Evolutionary conservation across 345 rosid genomes (phyloP), one percentile per base, ranked within the genome.

Genomic region (Carallia brachiata): DNA sequence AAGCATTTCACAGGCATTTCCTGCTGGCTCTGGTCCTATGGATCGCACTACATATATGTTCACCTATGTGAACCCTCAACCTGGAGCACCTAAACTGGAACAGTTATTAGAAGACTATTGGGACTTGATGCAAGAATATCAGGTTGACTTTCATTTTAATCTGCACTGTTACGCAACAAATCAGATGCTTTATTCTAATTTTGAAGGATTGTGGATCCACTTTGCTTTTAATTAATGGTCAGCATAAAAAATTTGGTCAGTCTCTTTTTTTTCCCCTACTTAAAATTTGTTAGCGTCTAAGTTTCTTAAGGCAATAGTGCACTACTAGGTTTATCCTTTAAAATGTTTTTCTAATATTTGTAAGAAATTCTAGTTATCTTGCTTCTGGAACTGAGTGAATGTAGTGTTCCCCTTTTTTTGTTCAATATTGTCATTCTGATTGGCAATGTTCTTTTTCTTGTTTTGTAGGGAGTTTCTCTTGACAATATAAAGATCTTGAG

Each of bases 41-140:
- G 97, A 94, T 81, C 96, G 97, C 34, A 94, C 98, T n/a, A 87
- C 95, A 18, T 94, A 94, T 75, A 94, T 94, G 98, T 91, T 94
- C 83, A 87, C 98, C 48, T 94, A 94, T 70, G 84, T 92, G 65
- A 82, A 81, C 80, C 97, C 98, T 59, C 91, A 87, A 82, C 83
- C 93, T 9, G 75, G 79, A 61, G 86, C 88, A 30, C 98, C 97
- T 4, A 79, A 84, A 75, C 67, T 94, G 67, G 98, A 94, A 82
- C 95, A 89, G 69, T 72, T 94, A 64, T 82, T 94, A 40, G 98
- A 94, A 84, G 85, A 83, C 62, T 94, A 84, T 76, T 94, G 98
- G 98, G 83, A 86, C 47, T 70, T 91, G 79, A 91, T 94, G 97
- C 98, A 96, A 3, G 62, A 87, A 61, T 91, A 91, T 87, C 97